A percentile compares a stretch with the other conserved stretches of the same genome.
Evolutionary conservation across 805 yeast species (phyloP).

Genomic region (Saturnispora gosingensis): DNA sequence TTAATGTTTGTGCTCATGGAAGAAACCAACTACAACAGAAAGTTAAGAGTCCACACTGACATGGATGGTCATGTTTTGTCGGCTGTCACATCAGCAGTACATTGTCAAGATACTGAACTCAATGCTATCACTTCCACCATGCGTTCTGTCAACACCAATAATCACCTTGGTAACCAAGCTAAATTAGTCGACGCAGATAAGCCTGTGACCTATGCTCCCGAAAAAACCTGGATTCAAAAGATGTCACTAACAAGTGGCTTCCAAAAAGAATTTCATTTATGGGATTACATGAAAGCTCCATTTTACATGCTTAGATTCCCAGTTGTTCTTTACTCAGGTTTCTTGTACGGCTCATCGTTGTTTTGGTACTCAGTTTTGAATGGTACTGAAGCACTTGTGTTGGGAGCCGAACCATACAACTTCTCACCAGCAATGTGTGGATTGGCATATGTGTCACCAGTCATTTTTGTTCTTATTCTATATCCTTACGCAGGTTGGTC

Average conservation of each 20-base stretch:
- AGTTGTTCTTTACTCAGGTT: slow-evolving; percentile 51
- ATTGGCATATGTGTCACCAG: slow-evolving; percentile 43
- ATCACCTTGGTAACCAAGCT: slow-evolving; percentile 25
- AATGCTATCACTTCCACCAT: slow-evolving; percentile 10
- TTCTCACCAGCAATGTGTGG: slow-evolving; percentile 41
- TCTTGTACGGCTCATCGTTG: slow-evolving; percentile 40
- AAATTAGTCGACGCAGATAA: slow-evolving; percentile 19
- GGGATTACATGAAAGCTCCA: slow-evolving; percentile 28
- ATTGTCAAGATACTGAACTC: background rate
- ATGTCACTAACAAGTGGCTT: slow-evolving; percentile 35
- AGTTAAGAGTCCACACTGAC: slow-evolving; percentile 20
- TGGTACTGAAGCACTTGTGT: slow-evolving; percentile 37
- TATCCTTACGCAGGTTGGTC: slow-evolving; percentile 40
- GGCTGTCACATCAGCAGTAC: slow-evolving; percentile 19
- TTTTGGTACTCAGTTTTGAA: slow-evolving; percentile 42
- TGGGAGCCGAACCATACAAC: slow-evolving; percentile 42
- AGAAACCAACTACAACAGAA: slow-evolving; percentile 41
- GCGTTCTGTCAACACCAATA: slow-evolving; percentile 16
- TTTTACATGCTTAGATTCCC: slow-evolving; percentile 39
- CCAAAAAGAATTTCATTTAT: slow-evolving; percentile 22
- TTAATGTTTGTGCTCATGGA: slow-evolving; percentile 40
- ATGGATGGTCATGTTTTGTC: slow-evolving; percentile 16
- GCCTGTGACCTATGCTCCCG: slow-evolving; percentile 18
- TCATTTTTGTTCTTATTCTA: slow-evolving; percentile 36
- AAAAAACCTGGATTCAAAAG: slow-evolving; percentile 34